These are phyloP conservation scores for Bruguiera sexangula DNA, from an alignment of 345 rosid genomes.

Conservation along the genomic window DNA sequence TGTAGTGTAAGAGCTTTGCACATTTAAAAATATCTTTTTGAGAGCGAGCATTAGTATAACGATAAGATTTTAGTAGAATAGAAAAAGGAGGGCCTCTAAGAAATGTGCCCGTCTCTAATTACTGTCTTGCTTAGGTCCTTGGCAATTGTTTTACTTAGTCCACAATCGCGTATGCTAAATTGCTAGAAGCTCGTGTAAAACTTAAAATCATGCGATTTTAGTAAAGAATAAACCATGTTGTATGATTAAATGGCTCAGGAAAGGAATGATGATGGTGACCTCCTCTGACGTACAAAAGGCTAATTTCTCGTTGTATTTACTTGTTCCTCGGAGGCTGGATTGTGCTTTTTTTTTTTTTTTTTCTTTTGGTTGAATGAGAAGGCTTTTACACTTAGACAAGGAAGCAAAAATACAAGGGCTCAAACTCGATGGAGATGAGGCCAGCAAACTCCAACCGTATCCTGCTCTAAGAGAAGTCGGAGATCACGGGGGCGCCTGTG, in stretches of 20 bases:
- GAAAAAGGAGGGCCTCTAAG: background rate
- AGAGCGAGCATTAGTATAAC: too few relatives aligned
- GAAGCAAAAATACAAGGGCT: too few relatives aligned
- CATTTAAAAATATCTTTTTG: too few relatives aligned
- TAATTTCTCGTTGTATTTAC: background rate
- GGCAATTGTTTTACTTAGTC: conserved; percentile 9
- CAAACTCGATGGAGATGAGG: too few relatives aligned
- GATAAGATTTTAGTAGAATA: too few relatives aligned
- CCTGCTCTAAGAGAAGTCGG: too few relatives aligned
- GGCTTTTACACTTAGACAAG: too few relatives aligned
- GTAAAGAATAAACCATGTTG: background rate
- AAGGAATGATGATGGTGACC: background rate
- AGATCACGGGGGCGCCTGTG: too few relatives aligned
- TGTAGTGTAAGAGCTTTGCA: too few relatives aligned
- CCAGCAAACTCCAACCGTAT: too few relatives aligned
- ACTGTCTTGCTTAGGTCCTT: background rate
- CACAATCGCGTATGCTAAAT: background rate
- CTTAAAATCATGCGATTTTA: background rate
- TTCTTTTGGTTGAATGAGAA: too few relatives aligned
- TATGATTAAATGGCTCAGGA: background rate
- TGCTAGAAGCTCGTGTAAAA: background rate
- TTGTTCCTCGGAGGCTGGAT: background rate
- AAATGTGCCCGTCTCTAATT: conserved; percentile 2
- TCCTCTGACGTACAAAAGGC: background rate
- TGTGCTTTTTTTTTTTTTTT: background rate